These are phyloP conservation scores for Rhodotorula sphaerocarpa DNA, from an alignment of 768 basidiomycete genomes.

Conservation along the genomic window DNA sequence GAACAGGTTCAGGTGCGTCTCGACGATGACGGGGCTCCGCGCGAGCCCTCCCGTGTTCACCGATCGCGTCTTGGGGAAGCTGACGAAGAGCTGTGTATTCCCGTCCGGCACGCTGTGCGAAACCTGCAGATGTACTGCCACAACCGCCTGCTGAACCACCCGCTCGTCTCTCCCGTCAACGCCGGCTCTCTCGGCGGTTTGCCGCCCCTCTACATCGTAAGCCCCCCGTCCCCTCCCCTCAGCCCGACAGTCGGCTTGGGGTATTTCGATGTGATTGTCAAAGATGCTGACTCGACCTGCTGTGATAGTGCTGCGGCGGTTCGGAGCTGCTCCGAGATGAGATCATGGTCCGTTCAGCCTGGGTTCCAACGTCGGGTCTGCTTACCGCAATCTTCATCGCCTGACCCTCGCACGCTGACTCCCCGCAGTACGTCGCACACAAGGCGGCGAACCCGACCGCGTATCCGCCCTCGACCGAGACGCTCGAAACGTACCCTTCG, in stretches of 20 bases:
- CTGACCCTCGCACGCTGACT: too few species aligned
- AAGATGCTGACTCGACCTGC: background rate
- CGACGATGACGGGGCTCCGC: too few species aligned
- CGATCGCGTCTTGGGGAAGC: background rate
- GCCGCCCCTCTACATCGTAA: conserved; percentile 71
- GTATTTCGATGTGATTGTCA: too few species aligned
- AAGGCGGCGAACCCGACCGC: conserved; percentile 75
- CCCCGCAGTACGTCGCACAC: conserved; percentile 66
- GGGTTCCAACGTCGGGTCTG: too few species aligned
- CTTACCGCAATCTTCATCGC: too few species aligned
- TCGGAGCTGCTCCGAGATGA: conserved; percentile 81
- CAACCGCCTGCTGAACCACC: conserved; percentile 64
- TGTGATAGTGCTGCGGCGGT: conserved; percentile 17
- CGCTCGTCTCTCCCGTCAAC: conserved; percentile 69
- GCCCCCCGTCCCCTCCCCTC: conserved; percentile 45
- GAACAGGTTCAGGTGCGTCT: conserved; percentile 30
- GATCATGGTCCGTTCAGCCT: conserved; percentile 49
- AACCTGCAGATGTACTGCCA: conserved; percentile 77
- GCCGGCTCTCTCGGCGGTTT: conserved; percentile 77
- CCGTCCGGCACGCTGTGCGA: too few species aligned
- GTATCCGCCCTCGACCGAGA: conserved; percentile 57
- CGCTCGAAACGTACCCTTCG: conserved; percentile 48
- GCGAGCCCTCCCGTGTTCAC: too few species aligned
- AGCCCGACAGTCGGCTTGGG: too few species aligned
- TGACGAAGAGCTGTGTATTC: background rate